Conservation (phyloP, 345 rosid species). For the Hibiscus syriacus region DNA sequence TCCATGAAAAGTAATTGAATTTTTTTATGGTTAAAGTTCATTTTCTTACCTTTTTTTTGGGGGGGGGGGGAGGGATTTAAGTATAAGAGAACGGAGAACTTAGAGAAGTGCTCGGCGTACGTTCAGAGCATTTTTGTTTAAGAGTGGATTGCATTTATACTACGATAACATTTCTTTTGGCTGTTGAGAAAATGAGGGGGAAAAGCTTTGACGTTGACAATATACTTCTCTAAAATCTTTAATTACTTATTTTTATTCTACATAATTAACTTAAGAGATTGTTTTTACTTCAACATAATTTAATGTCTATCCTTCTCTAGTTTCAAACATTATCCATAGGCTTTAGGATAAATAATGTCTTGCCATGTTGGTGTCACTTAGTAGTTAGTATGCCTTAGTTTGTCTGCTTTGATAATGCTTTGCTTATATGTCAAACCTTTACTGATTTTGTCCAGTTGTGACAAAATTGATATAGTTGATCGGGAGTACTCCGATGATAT, state of each 20-base stretch:
- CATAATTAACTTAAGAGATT: not conserved
- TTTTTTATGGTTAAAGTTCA: not conserved
- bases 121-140: not conserved
- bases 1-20: not conserved
- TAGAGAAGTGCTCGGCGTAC: not conserved
- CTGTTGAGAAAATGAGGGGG: not conserved
- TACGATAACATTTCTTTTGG: not conserved
- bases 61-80: not conserved
- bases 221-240: not conserved
- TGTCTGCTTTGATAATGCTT: constrained; percentile 11
- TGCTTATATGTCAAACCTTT: constrained; percentile 15
- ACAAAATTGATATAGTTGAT: constrained; percentile 57
- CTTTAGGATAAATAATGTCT: not conserved
- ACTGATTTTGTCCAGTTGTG: constrained; percentile 26
- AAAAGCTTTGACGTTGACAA: not conserved
- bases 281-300: no score
- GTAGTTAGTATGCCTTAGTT: not conserved
- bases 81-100: not conserved
- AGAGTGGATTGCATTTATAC: not conserved
- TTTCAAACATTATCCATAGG: not conserved
- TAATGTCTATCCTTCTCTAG: no score
- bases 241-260: not conserved
- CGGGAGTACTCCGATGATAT: constrained; percentile 87
- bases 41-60: not conserved
- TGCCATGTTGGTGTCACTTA: not conserved